These are phyloP conservation scores for Toxicodendron radicans DNA, from an alignment of 345 rosid species.

Conservation along the genomic window DNA sequence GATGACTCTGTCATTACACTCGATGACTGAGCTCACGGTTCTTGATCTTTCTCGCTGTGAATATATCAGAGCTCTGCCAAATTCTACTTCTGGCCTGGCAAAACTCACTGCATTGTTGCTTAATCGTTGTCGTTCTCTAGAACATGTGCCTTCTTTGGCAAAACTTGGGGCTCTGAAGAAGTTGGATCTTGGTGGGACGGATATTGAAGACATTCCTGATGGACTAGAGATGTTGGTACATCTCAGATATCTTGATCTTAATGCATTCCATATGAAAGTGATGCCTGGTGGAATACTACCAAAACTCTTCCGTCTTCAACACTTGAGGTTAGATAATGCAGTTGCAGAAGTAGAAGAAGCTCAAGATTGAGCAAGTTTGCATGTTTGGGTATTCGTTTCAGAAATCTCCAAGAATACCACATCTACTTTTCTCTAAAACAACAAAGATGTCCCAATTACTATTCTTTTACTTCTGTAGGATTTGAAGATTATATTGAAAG, in stretches of 20 bases:
- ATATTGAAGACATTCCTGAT: conserved; percentile 15
- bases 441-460: neutral
- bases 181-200: conserved; percentile 9
- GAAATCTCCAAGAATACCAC: neutral
- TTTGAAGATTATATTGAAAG: neutral
- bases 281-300: neutral
- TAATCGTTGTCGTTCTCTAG: neutral
- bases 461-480: neutral
- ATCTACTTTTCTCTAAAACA: neutral
- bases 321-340: neutral
- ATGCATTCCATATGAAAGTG: neutral
- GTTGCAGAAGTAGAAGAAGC: neutral
- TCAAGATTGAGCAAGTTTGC: conserved; percentile 13
- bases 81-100: conserved; percentile 5
- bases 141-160: conserved; percentile 10
- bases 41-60: conserved; percentile 22
- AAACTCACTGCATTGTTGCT: conserved; percentile 15
- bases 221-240: conserved; percentile 15
- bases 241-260: conserved; percentile 21
- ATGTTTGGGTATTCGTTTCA: neutral
- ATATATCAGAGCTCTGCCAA: neutral
- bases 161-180: conserved; percentile 13
- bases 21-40: conserved; percentile 10
- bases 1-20: conserved; percentile 12
- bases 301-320: neutral